phyloP scores from a whole-genome alignment of 495 filamentous ascomycete species.

The Neurospora sp. region DNA sequence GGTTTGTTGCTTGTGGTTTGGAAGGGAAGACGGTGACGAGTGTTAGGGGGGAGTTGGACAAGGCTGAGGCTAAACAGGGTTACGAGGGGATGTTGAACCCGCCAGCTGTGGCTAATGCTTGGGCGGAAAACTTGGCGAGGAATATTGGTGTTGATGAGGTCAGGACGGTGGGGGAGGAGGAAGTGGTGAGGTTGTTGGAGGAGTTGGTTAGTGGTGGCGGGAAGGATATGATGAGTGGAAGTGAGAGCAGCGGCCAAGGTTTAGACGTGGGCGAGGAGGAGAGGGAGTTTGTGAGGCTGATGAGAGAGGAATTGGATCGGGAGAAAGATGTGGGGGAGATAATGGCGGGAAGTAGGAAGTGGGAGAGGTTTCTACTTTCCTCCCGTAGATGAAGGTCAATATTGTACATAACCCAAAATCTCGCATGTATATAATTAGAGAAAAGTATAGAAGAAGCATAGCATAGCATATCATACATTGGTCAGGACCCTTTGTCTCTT shows the following conservation, averaged over 20 bases:
- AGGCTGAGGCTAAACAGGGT: neutral
- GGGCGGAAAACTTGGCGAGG: slow-evolving; percentile 17
- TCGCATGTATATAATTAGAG: neutral
- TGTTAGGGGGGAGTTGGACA: slow-evolving; percentile 30
- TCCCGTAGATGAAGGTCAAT: too few species aligned
- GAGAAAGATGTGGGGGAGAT: neutral
- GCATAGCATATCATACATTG: neutral
- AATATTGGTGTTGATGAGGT: slow-evolving; percentile 16
- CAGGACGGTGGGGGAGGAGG: slow-evolving; percentile 6
- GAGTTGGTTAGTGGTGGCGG: neutral
- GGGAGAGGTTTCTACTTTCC: too few species aligned
- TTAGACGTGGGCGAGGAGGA: slow-evolving; percentile 5
- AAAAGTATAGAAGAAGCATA: neutral
- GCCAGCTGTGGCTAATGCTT: slow-evolving; percentile 4
- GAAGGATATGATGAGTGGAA: neutral
- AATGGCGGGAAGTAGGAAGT: neutral
- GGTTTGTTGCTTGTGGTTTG: slow-evolving; percentile 82
- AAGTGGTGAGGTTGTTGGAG: slow-evolving; percentile 14
- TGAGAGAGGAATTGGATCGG: neutral
- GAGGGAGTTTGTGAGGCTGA: slow-evolving; percentile 6
- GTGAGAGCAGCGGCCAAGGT: too few species aligned
- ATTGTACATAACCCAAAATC: neutral
- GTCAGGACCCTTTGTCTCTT: neutral
- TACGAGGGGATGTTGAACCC: neutral
- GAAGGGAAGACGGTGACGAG: slow-evolving; percentile 68